These are phyloP conservation scores for Ophiostoma ulmi DNA, from an alignment of 2,329 filamentous ascomycete species.

Conservation along the genomic window DNA sequence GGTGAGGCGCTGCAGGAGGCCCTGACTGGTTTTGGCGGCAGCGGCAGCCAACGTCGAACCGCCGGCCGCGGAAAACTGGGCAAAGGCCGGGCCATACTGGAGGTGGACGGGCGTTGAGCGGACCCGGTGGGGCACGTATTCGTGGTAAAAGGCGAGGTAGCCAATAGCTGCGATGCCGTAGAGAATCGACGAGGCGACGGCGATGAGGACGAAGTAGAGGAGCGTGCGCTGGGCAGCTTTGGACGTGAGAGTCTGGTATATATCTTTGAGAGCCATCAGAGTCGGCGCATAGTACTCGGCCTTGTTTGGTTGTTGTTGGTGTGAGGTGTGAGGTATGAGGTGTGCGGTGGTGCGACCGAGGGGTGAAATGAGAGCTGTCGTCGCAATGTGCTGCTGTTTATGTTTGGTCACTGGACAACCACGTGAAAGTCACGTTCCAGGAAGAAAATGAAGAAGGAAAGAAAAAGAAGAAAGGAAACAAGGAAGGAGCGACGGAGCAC, in stretches of 20 bases:
- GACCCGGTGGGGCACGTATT: slow-evolving; percentile 52
- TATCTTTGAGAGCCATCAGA: slow-evolving; percentile 13
- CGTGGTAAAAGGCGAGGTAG: slow-evolving; percentile 52
- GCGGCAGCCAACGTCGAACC: neutral
- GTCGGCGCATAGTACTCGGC: neutral
- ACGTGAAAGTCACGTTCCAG: neutral
- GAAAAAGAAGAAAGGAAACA: neutral
- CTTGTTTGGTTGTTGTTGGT: neutral
- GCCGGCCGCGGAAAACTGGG: neutral
- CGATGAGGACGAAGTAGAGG: slow-evolving; percentile 45
- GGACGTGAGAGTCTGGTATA: slow-evolving; percentile 43
- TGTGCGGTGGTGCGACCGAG: neutral
- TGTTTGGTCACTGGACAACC: slow-evolving; percentile 5
- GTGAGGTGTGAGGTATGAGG: neutral
- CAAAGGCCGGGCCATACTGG: slow-evolving; percentile 48
- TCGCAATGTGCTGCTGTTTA: neutral
- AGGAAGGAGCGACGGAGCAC: neutral
- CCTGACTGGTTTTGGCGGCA: neutral
- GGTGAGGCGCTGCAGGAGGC: neutral
- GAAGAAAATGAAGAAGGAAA: neutral
- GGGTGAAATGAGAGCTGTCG: neutral
- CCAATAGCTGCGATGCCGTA: slow-evolving; percentile 45
- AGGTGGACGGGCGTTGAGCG: slow-evolving; percentile 50
- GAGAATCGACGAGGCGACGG: slow-evolving; percentile 41
- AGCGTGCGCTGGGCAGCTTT: slow-evolving; percentile 47